Conservation (phyloP, 257 asterid genomes). For the Solanum boliviense region DNA sequence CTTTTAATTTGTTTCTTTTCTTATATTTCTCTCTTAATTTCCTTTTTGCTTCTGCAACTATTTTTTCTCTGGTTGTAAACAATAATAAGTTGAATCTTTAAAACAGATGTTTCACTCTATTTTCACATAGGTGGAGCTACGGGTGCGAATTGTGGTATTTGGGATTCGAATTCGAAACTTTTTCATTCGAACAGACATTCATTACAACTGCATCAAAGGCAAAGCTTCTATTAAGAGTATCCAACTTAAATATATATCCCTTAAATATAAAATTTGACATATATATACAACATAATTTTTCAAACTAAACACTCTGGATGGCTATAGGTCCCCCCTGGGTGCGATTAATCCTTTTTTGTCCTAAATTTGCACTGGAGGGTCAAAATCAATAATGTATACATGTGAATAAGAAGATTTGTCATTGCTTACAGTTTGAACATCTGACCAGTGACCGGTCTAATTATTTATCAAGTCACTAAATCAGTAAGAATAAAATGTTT, state of each 20-base stretch:
- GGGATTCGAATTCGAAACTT: too few relatives aligned
- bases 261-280: too few relatives aligned
- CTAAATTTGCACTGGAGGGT: too few relatives aligned
- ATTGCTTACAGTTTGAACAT: not conserved
- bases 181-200: too few relatives aligned
- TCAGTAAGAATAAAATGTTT: not conserved
- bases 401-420: not conserved
- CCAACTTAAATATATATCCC: too few relatives aligned
- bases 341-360: not conserved
- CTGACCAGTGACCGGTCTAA: not conserved
- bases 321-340: too few relatives aligned
- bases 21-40: not conserved
- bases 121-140: not conserved
- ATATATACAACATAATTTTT: too few relatives aligned
- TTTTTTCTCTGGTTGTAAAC: not conserved
- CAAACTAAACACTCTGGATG: too few relatives aligned
- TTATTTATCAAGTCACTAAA: not conserved
- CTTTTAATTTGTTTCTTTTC: not conserved
- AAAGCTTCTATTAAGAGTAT: too few relatives aligned
- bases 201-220: too few relatives aligned
- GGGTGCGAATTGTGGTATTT: too few relatives aligned
- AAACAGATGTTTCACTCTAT: not conserved
- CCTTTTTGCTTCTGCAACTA: not conserved
- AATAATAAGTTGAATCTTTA: not conserved
- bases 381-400: too few relatives aligned